Conservation (phyloP, 345 rosid species). For the Turnera subulata region DNA sequence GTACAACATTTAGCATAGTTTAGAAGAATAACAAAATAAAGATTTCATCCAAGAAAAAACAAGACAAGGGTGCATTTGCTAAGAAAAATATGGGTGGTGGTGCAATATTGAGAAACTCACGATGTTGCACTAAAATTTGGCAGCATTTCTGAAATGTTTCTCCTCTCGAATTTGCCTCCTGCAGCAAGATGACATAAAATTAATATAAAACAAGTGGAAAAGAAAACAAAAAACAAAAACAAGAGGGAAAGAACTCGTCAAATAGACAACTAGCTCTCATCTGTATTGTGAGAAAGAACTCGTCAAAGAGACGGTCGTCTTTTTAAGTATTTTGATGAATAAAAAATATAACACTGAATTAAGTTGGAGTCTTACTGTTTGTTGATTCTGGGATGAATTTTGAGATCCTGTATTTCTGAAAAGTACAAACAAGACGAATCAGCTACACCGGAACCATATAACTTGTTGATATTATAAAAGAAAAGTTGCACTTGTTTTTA, state of each 20-base stretch:
- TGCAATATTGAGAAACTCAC: constrained; percentile 35
- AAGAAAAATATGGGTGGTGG: too few species aligned
- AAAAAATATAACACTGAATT: neutral
- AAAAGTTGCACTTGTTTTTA: too few species aligned
- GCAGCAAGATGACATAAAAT: neutral
- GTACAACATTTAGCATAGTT: neutral
- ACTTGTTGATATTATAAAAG: neutral
- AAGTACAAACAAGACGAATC: too few species aligned
- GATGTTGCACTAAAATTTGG: constrained; percentile 54
- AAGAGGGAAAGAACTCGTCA: neutral
- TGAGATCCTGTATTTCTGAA: constrained; percentile 63
- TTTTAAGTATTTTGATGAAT: neutral
- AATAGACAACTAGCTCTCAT: too few species aligned
- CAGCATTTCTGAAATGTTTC: constrained; percentile 45
- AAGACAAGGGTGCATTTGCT: too few species aligned
- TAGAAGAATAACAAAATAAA: too few species aligned
- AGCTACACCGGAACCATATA: too few species aligned
- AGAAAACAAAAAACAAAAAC: too few species aligned
- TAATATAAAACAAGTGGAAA: neutral
- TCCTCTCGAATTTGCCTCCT: constrained; percentile 52
- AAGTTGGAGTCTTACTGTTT: constrained; percentile 29
- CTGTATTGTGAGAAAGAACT: neutral
- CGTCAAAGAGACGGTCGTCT: too few species aligned
- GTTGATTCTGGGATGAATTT: constrained; percentile 50
- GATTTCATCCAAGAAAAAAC: too few species aligned